Evolutionary conservation across 257 asterid genomes (phyloP).

Genomic region (Solanum arcanum): DNA sequence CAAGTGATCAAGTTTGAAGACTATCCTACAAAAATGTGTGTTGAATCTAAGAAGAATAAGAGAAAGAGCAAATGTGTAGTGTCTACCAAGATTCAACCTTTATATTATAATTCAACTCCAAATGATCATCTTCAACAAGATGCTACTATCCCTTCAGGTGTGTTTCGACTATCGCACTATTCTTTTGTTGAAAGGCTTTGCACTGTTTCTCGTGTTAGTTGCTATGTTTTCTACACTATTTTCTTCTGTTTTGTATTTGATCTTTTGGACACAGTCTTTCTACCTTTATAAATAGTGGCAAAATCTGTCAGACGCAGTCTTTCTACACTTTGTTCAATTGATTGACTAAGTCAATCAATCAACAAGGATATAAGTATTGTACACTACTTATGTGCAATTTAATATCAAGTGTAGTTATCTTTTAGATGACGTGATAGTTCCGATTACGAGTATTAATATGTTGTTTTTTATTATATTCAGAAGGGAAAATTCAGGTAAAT

Average conservation of each 20-base stretch:
- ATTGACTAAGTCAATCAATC: neutral
- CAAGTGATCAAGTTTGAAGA: neutral
- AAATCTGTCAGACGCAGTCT: fast-evolving
- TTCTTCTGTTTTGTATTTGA: neutral
- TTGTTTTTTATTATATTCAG: neutral
- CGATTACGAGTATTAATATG: neutral
- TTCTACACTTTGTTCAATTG: too few relatives aligned
- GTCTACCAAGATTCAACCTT: neutral
- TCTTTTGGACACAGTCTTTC: neutral
- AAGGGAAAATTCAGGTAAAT: neutral
- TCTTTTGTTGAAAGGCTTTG: too few relatives aligned
- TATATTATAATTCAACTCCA: neutral
- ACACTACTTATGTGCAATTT: too few relatives aligned
- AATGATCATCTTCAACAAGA: neutral
- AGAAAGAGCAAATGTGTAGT: neutral
- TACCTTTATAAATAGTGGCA: too few relatives aligned
- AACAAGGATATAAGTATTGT: neutral
- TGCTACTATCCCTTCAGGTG: neutral
- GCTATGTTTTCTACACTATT: neutral
- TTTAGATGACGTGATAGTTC: neutral
- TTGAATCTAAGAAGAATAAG: conserved; percentile 12
- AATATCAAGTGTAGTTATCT: too few relatives aligned
- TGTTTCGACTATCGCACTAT: neutral
- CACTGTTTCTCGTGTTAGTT: too few relatives aligned
- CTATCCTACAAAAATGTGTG: conserved; percentile 2